Conservation (phyloP, 1,284 basidiomycete species). For the Puccinia hordei region DNA sequence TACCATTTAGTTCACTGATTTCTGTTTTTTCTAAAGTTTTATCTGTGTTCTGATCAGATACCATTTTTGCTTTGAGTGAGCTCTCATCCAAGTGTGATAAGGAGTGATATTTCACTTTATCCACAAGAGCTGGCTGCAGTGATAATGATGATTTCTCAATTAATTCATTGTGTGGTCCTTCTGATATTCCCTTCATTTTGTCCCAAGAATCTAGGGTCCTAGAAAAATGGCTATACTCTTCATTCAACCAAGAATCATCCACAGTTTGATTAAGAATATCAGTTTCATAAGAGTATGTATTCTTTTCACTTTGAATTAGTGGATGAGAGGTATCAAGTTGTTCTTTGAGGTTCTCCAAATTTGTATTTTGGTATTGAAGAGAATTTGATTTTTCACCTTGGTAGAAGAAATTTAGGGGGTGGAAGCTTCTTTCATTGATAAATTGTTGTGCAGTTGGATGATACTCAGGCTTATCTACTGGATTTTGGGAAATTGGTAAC, state of each 20-base stretch:
- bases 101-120: too few species aligned
- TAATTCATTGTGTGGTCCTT: not conserved
- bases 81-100: too few species aligned
- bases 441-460: not conserved
- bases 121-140: too few species aligned
- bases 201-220: not conserved
- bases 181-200: not conserved
- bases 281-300: too few species aligned
- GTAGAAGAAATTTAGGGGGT: not conserved
- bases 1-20: too few species aligned
- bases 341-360: not conserved
- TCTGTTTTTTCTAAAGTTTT: too few species aligned
- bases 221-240: not conserved
- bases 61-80: too few species aligned
- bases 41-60: too few species aligned
- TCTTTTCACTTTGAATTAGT: not conserved
- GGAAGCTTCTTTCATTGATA: not conserved
- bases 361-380: not conserved
- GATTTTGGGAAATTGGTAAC: too few species aligned
- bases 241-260: too few species aligned
- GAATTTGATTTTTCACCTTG: not conserved
- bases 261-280: too few species aligned
- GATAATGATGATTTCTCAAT: too few species aligned
- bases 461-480: not conserved
- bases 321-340: not conserved